Conservation (phyloP, 192 early-diverging fungal species). For the Podila clonocystis region DNA sequence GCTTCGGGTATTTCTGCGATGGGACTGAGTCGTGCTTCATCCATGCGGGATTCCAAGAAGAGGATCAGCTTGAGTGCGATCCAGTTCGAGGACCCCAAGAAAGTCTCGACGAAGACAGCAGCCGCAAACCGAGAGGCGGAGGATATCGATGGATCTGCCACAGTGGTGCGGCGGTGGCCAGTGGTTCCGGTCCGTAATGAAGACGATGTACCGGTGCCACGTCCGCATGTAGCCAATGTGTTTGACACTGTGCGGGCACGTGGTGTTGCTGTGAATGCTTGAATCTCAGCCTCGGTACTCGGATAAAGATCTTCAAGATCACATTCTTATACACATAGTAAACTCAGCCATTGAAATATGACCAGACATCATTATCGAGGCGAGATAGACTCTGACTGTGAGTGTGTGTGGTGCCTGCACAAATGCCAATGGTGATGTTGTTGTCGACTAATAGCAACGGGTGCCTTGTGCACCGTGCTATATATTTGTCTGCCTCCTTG, state of each 20-base stretch:
- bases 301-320: too few species aligned
- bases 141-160: constrained; percentile 8
- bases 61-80: constrained; percentile 22
- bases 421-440: too few species aligned
- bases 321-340: too few species aligned
- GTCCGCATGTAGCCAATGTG: neutral
- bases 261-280: constrained; percentile 25
- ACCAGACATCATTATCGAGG: neutral
- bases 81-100: constrained; percentile 10
- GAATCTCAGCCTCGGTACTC: neutral
- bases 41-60: constrained; percentile 34
- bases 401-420: too few species aligned
- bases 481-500: neutral
- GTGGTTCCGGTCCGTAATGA: neutral
- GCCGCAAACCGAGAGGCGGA: neutral
- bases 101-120: neutral
- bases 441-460: too few species aligned
- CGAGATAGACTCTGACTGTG: neutral
- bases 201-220: neutral
- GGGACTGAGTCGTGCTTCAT: constrained; percentile 33
- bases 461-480: neutral
- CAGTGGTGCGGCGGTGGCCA: constrained; percentile 15
- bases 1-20: neutral
- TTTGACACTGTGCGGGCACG: constrained; percentile 39
- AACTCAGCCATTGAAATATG: too few species aligned